These are phyloP conservation scores for Suhomyces guaymorum DNA, from an alignment of 1,139 yeast genomes.

Conservation along the genomic window DNA sequence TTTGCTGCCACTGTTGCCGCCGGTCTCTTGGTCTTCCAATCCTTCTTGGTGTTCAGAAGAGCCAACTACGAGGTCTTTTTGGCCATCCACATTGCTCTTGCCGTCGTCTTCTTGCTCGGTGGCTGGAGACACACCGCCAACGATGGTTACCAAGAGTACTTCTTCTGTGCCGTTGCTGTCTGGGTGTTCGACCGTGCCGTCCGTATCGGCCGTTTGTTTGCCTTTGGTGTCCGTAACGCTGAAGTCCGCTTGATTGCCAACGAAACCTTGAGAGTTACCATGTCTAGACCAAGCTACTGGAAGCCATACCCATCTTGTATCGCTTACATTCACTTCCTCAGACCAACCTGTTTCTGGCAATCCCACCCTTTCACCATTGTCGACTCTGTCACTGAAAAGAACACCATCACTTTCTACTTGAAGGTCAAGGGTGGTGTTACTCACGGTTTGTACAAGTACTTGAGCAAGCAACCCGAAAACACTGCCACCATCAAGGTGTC, in stretches of 20 bases:
- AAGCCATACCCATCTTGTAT: constrained; percentile 42
- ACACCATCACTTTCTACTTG: constrained; percentile 33
- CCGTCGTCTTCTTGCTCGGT: constrained; percentile 54
- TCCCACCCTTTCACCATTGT: constrained; percentile 59
- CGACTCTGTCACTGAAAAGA: constrained; percentile 31
- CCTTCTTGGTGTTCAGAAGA: constrained; percentile 55
- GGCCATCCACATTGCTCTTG: constrained; percentile 57
- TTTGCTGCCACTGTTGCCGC: constrained; percentile 45
- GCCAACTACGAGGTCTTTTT: constrained; percentile 65
- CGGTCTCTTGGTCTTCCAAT: constrained; percentile 45
- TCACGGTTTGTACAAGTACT: constrained; percentile 40
- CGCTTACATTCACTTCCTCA: constrained; percentile 41
- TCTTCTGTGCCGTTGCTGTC: constrained; percentile 55
- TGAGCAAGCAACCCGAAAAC: constrained; percentile 46
- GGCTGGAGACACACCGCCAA: constrained; percentile 58
- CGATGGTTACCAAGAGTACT: constrained; percentile 48
- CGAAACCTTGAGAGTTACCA: constrained; percentile 44
- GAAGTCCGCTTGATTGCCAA: constrained; percentile 48
- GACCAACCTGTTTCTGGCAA: constrained; percentile 53
- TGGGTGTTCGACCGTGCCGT: constrained; percentile 64
- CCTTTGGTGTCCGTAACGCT: constrained; percentile 54
- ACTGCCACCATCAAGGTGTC: constrained; percentile 33
- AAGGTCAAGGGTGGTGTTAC: constrained; percentile 45
- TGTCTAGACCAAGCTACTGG: constrained; percentile 40
- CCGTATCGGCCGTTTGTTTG: constrained; percentile 49